Evolutionary conservation across 345 rosid genomes (phyloP), one percentile per base, ranked within the genome.

Genomic region (Laguncularia racemosa): DNA sequence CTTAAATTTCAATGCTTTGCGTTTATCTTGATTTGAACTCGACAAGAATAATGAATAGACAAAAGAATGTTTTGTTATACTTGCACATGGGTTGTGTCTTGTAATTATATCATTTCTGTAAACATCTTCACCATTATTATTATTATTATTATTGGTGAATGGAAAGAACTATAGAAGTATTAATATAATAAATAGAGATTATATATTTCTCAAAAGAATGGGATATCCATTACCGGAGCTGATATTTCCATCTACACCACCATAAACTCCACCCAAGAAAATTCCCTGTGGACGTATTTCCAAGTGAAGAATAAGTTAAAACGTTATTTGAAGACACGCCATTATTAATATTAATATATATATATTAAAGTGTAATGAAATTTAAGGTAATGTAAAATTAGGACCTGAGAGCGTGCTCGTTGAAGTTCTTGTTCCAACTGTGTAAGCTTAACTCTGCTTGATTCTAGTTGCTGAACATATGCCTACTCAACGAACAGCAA

Each of bases 181-280:
- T 33, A 7, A 1, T 4, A 33, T 33, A 33, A 33, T 33, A 33
- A 33, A 33, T 33, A 33, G 40, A 33, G 21, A 16, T 47, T 16
- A 13, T 47, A 9, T 16, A 0, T n/a, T n/a, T n/a, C 38, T 43
- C 16, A n/a, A 23, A 40, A 26, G 20, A 44, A 15, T 0, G 8
- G 16, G 49, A 50, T 28, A 1, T n/a, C n/a, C n/a, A 4, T 61
- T 53, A 93, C 99, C 99, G 11, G 99, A 75, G 79, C 95, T 87
- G 57, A 85, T 71, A 74, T 78, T 87, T 67, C 80, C 88, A 67
- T 71, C 92, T 12, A 78, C 75, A 65, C 75, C 87, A 64, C 40
- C 40, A 33, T 85, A 80, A 5, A 86, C 97, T 4, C 40, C 6
- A 58, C 93, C 95, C 75, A 85, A 62, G 75, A 85, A 82, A 56